Evolutionary conservation across 768 basidiomycete genomes (phyloP).

Genomic region (Pilatotrama ljubarskyi): DNA sequence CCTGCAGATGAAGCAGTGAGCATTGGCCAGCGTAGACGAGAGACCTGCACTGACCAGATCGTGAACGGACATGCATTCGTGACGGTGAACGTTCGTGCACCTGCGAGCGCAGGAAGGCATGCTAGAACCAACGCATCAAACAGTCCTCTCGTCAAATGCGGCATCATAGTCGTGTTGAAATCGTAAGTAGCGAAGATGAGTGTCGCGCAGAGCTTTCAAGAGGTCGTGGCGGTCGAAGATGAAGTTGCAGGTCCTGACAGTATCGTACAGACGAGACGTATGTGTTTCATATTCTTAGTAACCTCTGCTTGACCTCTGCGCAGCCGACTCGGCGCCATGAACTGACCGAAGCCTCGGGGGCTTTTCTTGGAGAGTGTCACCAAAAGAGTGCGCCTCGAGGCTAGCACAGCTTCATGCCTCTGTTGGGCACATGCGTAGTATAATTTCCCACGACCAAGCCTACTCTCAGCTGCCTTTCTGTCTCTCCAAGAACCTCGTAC

Average conservation of each 20-base stretch:
- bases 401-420: neutral
- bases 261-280: neutral
- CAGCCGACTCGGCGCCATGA: slow-evolving; percentile 10
- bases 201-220: neutral
- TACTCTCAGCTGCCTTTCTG: too few species aligned
- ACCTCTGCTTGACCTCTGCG: slow-evolving; percentile 2
- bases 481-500: too few species aligned
- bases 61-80: slow-evolving; percentile 68
- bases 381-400: slow-evolving; percentile 8
- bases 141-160: neutral
- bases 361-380: neutral
- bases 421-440: too few species aligned
- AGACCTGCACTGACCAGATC: slow-evolving; percentile 50
- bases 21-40: too few species aligned
- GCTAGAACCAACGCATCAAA: neutral
- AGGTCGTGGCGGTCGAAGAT: neutral
- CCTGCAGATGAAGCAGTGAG: slow-evolving; percentile 32
- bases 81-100: slow-evolving; percentile 60
- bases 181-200: neutral
- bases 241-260: neutral
- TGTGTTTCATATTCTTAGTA: neutral
- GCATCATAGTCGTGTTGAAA: neutral
- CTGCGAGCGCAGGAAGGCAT: slow-evolving; percentile 23
- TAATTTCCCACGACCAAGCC: too few species aligned
- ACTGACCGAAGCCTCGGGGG: neutral